A percentile compares a stretch with the other conserved stretches of the same genome.
These are phyloP conservation scores for Lotmaria passim DNA, from an alignment of 208 protist genomes.

Conservation along the genomic window DNA sequence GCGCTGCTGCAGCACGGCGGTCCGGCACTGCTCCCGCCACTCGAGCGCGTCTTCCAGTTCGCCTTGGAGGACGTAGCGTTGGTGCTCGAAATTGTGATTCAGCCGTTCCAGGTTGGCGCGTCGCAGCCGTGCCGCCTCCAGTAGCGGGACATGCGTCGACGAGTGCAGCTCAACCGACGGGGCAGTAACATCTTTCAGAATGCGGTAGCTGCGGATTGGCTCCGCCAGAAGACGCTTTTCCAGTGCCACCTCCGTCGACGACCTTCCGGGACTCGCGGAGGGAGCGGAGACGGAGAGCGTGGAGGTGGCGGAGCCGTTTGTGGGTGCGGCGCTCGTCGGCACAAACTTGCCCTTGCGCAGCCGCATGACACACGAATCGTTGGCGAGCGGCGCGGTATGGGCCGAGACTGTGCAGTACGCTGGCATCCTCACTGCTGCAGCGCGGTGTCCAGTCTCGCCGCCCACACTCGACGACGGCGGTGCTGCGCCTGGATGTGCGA, in stretches of 20 bases:
- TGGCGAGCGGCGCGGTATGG: not conserved
- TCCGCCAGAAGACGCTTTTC: slow-evolving; percentile 28
- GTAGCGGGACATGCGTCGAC: slow-evolving; percentile 1
- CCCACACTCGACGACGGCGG: not conserved
- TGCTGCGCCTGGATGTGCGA: not conserved
- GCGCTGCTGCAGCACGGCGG: slow-evolving; percentile 37
- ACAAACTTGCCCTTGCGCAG: slow-evolving; percentile 27
- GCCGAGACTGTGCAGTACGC: not conserved
- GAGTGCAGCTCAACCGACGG: not conserved
- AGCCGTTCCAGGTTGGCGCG: slow-evolving; percentile 32
- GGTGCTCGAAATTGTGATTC: slow-evolving; percentile 65
- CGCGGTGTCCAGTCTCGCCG: not conserved
- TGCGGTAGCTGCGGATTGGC: slow-evolving; percentile 56
- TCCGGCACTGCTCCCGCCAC: slow-evolving; percentile 54
- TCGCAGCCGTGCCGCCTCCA: slow-evolving; percentile 5
- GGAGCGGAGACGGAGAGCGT: not conserved
- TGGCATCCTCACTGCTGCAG: slow-evolving; percentile 13
- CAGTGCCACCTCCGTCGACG: not conserved
- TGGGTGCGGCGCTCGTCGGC: not conserved
- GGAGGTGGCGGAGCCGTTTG: not conserved
- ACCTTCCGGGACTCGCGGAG: not conserved
- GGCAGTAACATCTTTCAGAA: slow-evolving; percentile 35
- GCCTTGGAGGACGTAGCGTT: slow-evolving; percentile 50
- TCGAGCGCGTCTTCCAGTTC: slow-evolving; percentile 57
- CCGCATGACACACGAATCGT: slow-evolving; percentile 14